Evolutionary conservation across 2,329 filamentous ascomycete genomes (phyloP).

Genomic region (Epichloe scottii): DNA sequence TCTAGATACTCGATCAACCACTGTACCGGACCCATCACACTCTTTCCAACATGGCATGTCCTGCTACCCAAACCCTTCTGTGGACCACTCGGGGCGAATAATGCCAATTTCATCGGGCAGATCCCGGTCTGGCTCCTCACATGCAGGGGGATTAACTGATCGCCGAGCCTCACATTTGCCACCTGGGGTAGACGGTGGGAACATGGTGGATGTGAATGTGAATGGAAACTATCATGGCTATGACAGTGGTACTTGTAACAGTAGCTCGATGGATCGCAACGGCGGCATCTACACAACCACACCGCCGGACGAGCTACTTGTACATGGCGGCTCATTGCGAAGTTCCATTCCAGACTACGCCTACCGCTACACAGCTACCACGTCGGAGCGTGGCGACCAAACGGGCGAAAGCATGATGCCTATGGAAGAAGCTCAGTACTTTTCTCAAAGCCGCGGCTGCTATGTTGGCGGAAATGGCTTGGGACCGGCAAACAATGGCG

Average conservation of each 20-base stretch:
- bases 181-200: neutral
- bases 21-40: constrained; percentile 9
- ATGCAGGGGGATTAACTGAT: neutral
- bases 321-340: constrained; percentile 8
- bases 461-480: neutral
- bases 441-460: neutral
- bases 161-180: neutral
- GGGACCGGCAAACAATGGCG: neutral
- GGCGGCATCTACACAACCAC: constrained; percentile 9
- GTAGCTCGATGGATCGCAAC: neutral
- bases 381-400: neutral
- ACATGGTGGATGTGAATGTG: neutral
- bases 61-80: constrained; percentile 5
- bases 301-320: constrained; percentile 7
- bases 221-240: constrained; percentile 1
- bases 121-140: neutral
- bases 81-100: neutral
- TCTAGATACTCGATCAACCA: constrained; percentile 9
- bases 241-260: neutral
- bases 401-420: neutral
- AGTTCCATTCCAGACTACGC: constrained; percentile 13
- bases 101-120: neutral
- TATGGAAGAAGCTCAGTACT: constrained; percentile 4
- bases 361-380: constrained; percentile 20
- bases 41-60: constrained; percentile 12